Evolutionary conservation across 768 basidiomycete species (phyloP).

Genomic region (Russula sp.): DNA sequence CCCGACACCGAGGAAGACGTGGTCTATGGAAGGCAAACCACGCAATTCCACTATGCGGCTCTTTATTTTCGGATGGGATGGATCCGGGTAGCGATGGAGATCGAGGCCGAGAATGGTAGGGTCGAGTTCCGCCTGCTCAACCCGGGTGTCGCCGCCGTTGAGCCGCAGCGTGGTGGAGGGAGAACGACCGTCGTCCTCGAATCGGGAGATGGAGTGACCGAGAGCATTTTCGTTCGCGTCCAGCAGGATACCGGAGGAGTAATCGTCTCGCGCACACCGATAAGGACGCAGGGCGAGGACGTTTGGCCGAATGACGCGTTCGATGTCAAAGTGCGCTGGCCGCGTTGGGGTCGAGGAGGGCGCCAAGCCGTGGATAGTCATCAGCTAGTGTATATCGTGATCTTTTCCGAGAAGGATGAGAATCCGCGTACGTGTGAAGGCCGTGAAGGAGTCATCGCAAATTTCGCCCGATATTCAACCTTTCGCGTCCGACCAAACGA

Average conservation of each 20-base stretch:
- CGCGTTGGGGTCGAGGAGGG: constrained; percentile 36
- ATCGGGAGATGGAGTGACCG: constrained; percentile 61
- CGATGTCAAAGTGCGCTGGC: constrained; percentile 81
- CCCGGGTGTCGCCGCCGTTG: constrained; percentile 21
- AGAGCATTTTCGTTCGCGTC: constrained; percentile 98
- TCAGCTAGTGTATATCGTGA: background rate
- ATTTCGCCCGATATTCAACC: background rate
- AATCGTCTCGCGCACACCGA: constrained; percentile 95
- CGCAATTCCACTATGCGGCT: constrained; percentile 65
- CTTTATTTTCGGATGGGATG: constrained; percentile 78
- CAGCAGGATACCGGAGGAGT: constrained; percentile 81
- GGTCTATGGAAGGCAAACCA: constrained; percentile 45
- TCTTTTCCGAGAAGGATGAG: too few species aligned
- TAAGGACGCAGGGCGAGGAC: constrained; percentile 90
- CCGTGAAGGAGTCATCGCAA: background rate
- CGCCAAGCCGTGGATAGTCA: constrained; percentile 60
- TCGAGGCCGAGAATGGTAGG: constrained; percentile 39
- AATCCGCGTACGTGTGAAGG: background rate
- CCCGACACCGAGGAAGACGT: constrained; percentile 93
- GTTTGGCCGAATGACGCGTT: constrained; percentile 83
- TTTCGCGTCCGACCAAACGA: too few species aligned
- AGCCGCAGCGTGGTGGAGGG: constrained; percentile 21
- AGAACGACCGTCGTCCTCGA: background rate
- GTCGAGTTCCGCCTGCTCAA: constrained; percentile 30
- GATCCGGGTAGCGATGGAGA: constrained; percentile 91